A percentile compares a stretch with the other conserved stretches of the same genome.
Conservation (phyloP, 805 yeast genomes). For the Helenozyma baotianmanensis region DNA sequence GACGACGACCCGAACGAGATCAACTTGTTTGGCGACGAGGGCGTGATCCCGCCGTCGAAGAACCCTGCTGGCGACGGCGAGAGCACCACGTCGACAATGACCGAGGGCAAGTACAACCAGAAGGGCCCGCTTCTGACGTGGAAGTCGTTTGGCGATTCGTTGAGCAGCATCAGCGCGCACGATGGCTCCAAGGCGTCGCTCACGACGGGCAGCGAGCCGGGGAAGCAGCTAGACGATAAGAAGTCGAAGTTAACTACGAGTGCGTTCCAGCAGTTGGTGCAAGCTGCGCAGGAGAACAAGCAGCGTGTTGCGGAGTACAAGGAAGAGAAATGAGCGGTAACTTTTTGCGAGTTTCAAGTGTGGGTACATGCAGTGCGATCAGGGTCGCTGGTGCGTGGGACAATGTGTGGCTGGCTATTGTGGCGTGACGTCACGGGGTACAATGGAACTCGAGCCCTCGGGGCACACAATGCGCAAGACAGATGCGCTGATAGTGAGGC, state of each 20-base stretch:
- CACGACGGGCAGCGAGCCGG: constrained; percentile 4
- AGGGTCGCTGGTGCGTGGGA: too few species aligned
- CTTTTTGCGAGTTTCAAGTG: too few species aligned
- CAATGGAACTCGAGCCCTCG: too few species aligned
- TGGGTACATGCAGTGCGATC: too few species aligned
- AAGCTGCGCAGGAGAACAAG: constrained; percentile 60
- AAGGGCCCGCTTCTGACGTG: constrained; percentile 22
- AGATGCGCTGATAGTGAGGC: too few species aligned
- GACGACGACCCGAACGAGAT: constrained; percentile 51
- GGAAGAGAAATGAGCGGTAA: constrained; percentile 2
- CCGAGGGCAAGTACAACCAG: constrained; percentile 7
- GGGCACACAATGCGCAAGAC: too few species aligned
- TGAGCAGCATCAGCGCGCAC: constrained; percentile 9
- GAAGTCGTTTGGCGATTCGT: constrained; percentile 23
- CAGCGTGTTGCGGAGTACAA: constrained; percentile 33
- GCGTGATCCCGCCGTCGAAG: constrained; percentile 8
- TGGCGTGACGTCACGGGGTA: too few species aligned
- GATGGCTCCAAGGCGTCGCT: constrained; percentile 23
- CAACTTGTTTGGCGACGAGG: constrained; percentile 35
- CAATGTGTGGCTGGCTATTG: too few species aligned
- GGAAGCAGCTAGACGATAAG: constrained; percentile 2
- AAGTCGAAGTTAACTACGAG: constrained; percentile 43
- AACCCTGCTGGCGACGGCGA: constrained; percentile 9
- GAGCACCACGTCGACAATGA: constrained; percentile 1
- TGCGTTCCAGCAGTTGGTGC: constrained; percentile 67